Base-by-base conservation (phyloP, 257 asterid genomes). In the Cordia subcordata region DNA sequence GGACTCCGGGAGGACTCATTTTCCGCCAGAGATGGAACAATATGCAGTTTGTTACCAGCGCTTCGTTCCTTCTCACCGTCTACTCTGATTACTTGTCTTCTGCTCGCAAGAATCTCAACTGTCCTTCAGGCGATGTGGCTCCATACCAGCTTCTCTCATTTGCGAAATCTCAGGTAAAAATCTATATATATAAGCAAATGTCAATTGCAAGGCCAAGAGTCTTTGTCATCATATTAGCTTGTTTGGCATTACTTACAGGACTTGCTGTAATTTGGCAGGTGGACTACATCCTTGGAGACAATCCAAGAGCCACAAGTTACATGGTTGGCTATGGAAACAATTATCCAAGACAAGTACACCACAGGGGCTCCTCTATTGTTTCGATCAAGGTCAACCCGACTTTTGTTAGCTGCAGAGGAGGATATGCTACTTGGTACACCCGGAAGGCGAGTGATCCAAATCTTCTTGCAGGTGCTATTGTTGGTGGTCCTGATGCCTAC, bases 401-500 rank as follows among this genome's bases (percentile, higher is more conserved):
- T 5, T 89, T 86, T 39, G 88, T 93, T 57, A 89, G 78, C 71
- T 93, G 97, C 81, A 72, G 99, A 23, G 99, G 96, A 49, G 99
- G 99, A 21, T 93, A 93, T 56, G 97, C 99, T 32, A 89, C 95
- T 21, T 93, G 99, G 99, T 93, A 55, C 53, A 72, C 76, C 68
- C 71, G 99, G 67, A 86, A 81, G 73, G 86, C 69, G 5, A 86
- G 82, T 1, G 97, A 93, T 23, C 99, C 99, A 0, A 93, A 89
- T 74, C 80, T 83, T 57, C 99, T 93, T 1, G 75, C 88, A 0
- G 97, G 99, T 57, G 99, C 97, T 16, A 62, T 89, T 54, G 99
- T 93, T 55, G 99, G 97, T 18, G 97, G 99, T n/a, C 99, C 99
- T n/a, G 99, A 87, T 69, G 96, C 99, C 19, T 93, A 93, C 10